Evolutionary conservation across 2,329 filamentous ascomycete genomes (phyloP), one percentile per base, ranked within the genome.

Genomic region (Coccinonectria pachysandricola): DNA sequence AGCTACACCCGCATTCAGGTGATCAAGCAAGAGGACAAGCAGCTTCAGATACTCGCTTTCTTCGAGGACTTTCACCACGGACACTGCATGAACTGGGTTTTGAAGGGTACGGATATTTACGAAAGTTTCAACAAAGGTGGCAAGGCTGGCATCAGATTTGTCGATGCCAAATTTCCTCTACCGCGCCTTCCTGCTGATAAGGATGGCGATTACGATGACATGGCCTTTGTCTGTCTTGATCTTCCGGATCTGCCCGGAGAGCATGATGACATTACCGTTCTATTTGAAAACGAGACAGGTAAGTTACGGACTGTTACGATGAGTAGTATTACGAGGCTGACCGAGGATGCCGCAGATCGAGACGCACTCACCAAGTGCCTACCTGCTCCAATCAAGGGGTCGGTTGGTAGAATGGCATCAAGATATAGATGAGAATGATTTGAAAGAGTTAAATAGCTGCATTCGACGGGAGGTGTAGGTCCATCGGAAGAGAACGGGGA

Each of bases 151-250:
- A 59, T 94, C 30, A 80, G 79, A 49, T 73, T 94, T 36, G 79
- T 88, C 14, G 87, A 95, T 50, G 85, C 85, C 34, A 94, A 94
- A 52, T 95, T 94, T 45, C 79, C 83, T 3, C 60, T 94, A 28
- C 86, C 86, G 4, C 76, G 68, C 34, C 53, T 75, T 40, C 52
- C 67, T 21, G 53, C 64, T 32, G 62, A 65, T 32, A 65, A 64
- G 34, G 55, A 65, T 22, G 53, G 56, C 15, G 64, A 65, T 34
- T 62, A 62, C 32, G 64, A 72, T 23, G 75, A 78, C 35, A 71
- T 75, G 49, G 71, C 75, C 14, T 94, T 88, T 58, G 68, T 93
- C 19, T 91, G 83, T 50, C 57, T 94, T 32, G 87, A 94, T 53
- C 72, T 86, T 53, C 79, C 86, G 11, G 86, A 94, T 44, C 82